Evolutionary conservation across 169 alveolate species (phyloP), one percentile per base, ranked within the genome.

Genomic region (Plasmodium gaboni): DNA sequence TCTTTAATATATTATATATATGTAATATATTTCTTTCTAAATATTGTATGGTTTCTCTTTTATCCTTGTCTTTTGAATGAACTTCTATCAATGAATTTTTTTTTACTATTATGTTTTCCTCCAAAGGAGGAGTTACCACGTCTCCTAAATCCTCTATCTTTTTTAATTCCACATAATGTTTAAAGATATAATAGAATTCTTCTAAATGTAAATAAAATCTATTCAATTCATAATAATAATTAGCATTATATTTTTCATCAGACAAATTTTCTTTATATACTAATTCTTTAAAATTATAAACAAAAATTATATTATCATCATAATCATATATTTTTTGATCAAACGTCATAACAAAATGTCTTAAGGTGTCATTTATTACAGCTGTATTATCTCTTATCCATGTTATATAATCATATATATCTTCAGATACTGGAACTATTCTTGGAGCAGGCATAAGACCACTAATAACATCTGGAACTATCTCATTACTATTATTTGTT

Each of bases 1-100:
- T 42, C 1, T 65, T 13, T 12, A 65, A 46, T 22, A 65, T 46
- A 51, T 64, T 32, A 17, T 38, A 22, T 19, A 78, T 26, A 78
- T 78, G 89, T 3, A 69, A 44, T 0, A 64, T 28, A 44, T 78
- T 78, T 57, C 78, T 22, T 69, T 78, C 73, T 32, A 78, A 24
- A 59, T 78, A 78, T 7, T 3, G 8, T 4, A 28, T 12, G 4
- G 26, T 59, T 9, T 65, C 73, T 44, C 17, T 6, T 6, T 59
- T 17, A 6, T 38, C 46, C 10, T 38, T 5, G 1, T 38, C 46
- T 38, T 38, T 38, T 38, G 9, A 1, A 38, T 38, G 46, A 38
- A 38, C 10, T 5, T 38, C 46, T 38, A 38, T 38, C 10, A 38
- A 5, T 38, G 46, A 5, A 38, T 2, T 6, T 1, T 38, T 38